Conservation (phyloP, 768 basidiomycete genomes). For the Suillus subalutaceus region DNA sequence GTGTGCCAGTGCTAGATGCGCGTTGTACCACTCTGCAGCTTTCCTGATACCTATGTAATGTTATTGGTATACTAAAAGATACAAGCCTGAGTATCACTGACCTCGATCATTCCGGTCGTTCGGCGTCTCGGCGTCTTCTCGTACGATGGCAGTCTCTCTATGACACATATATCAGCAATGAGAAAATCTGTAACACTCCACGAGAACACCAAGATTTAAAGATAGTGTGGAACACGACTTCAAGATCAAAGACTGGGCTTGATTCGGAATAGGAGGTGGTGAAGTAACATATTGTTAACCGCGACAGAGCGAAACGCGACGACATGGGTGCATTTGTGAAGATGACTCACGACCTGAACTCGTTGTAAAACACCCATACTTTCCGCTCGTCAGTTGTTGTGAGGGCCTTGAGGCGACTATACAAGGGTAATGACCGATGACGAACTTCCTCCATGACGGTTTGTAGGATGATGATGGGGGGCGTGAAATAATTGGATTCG, state of each 20-base stretch:
- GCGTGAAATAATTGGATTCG: constrained; percentile 71
- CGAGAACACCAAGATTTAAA: neutral
- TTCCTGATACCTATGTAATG: constrained; percentile 77
- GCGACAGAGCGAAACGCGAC: neutral
- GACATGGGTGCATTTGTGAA: no score
- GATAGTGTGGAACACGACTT: neutral
- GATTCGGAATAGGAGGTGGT: neutral
- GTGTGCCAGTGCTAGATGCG: constrained; percentile 61
- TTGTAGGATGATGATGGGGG: constrained; percentile 89
- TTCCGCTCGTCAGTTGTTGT: constrained; percentile 83
- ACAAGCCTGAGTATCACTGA: constrained; percentile 30
- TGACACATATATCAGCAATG: neutral
- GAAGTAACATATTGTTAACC: neutral
- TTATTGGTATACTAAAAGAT: constrained; percentile 4
- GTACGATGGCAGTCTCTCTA: constrained; percentile 80
- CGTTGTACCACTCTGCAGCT: constrained; percentile 84
- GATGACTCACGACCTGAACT: constrained; percentile 71
- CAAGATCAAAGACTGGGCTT: neutral
- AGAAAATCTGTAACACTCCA: neutral
- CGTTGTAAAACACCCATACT: constrained; percentile 88
- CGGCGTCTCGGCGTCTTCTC: constrained; percentile 78
- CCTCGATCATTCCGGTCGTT: constrained; percentile 97
- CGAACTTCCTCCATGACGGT: constrained; percentile 97
- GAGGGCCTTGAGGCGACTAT: constrained; percentile 88
- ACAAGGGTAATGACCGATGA: constrained; percentile 89